These are phyloP conservation scores for Xylariomycetidae sp. DNA, from an alignment of 2,329 filamentous ascomycete genomes.

Conservation along the genomic window DNA sequence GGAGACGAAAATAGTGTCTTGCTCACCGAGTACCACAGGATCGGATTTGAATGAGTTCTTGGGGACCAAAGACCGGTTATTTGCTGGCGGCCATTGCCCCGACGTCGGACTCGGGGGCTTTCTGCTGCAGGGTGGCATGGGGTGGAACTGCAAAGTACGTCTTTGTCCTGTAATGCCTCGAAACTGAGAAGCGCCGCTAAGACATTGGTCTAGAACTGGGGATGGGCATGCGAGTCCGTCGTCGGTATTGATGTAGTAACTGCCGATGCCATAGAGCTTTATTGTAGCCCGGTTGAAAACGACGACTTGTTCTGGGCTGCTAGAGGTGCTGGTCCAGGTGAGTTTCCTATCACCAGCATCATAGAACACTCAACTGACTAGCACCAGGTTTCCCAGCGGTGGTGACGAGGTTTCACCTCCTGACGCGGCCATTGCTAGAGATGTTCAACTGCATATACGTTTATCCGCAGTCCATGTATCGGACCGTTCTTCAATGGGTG, in stretches of 20 bases:
- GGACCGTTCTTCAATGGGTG: constrained; percentile 41
- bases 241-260: constrained; percentile 41
- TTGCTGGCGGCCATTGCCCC: constrained; percentile 49
- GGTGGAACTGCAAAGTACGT: constrained; percentile 47
- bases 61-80: constrained; percentile 35
- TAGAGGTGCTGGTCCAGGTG: constrained; percentile 38
- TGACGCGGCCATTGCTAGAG: constrained; percentile 26
- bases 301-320: constrained; percentile 43
- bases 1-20: constrained; percentile 30
- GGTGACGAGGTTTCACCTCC: constrained; percentile 44
- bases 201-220: constrained; percentile 39
- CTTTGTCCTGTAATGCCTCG: neutral
- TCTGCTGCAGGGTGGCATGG: constrained; percentile 51
- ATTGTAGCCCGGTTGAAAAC: constrained; percentile 32
- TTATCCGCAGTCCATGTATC: constrained; percentile 39
- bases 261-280: constrained; percentile 33
- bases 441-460: constrained; percentile 36
- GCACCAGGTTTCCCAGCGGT: constrained; percentile 43
- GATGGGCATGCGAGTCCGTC: constrained; percentile 46
- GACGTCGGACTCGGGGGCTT: constrained; percentile 53
- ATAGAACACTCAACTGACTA: neutral
- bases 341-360: constrained; percentile 4
- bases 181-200: too few relatives aligned
- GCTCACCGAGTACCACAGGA: constrained; percentile 43
- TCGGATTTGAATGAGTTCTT: constrained; percentile 34